Evolutionary conservation across 108 stramenopile genomes (phyloP).

Genomic region (Chaetoceros tenuissimus): DNA sequence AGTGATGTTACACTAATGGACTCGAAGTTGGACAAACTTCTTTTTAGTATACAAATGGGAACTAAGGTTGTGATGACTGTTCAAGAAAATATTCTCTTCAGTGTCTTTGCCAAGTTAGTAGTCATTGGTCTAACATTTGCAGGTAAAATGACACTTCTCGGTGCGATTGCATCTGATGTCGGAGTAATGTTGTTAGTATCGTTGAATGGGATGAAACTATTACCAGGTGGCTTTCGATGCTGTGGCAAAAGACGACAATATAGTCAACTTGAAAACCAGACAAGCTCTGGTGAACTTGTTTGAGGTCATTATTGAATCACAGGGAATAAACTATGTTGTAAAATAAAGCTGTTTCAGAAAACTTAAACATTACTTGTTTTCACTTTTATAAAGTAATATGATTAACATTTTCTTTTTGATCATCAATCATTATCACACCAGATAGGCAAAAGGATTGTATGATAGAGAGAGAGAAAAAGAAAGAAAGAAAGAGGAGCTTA

Average conservation of each 20-base stretch:
- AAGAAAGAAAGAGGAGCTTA: too few species aligned
- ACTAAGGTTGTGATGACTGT: slow-evolving; percentile 56
- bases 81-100: slow-evolving; percentile 74
- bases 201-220: slow-evolving; percentile 79
- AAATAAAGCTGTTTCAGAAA: too few species aligned
- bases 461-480: too few species aligned
- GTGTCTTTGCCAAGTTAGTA: slow-evolving; percentile 49
- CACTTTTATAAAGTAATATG: too few species aligned
- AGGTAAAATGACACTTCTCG: slow-evolving; percentile 71
- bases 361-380: too few species aligned
- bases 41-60: slow-evolving; percentile 70
- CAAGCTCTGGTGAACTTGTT: too few species aligned
- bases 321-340: too few species aligned
- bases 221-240: slow-evolving; percentile 29
- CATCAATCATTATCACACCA: too few species aligned
- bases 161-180: slow-evolving; percentile 76
- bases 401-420: too few species aligned
- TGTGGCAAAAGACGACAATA: background rate
- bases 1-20: slow-evolving; percentile 85
- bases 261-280: too few species aligned
- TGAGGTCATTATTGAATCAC: too few species aligned
- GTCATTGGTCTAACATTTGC: slow-evolving; percentile 57
- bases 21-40: slow-evolving; percentile 57
- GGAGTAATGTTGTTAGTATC: slow-evolving; percentile 83
- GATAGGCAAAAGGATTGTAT: too few species aligned